Evolutionary conservation across 208 protist species (phyloP).

Genomic region (Leishmania gerbilli): DNA sequence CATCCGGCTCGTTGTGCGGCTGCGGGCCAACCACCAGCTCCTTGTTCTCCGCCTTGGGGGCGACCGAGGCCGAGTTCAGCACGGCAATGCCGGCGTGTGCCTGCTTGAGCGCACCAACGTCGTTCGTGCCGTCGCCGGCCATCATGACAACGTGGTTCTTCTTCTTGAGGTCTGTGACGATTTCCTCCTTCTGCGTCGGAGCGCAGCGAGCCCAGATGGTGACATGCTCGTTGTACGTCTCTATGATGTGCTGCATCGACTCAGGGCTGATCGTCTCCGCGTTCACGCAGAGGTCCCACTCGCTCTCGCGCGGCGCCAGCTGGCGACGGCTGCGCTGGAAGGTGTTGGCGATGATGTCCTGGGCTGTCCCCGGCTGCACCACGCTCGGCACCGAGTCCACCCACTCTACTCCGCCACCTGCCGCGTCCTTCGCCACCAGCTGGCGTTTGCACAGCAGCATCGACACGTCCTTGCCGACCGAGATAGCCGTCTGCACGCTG

Average conservation of each 20-base stretch:
- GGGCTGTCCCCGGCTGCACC: conserved; percentile 20
- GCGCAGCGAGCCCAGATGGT: conserved; percentile 91
- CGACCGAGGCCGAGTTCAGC: conserved; percentile 87
- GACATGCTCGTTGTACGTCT: conserved; percentile 77
- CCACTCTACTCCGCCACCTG: conserved; percentile 52
- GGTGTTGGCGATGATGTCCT: conserved; percentile 52
- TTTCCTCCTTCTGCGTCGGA: conserved; percentile 89
- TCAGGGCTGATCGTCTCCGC: conserved; percentile 55
- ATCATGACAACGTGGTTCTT: conserved; percentile 91
- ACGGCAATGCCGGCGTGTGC: conserved; percentile 98
- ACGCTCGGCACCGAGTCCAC: conserved; percentile 55
- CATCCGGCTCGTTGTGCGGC: conserved; percentile 87
- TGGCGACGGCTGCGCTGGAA: conserved; percentile 55
- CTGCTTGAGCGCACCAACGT: conserved; percentile 99
- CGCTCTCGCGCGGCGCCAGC: conserved; percentile 34
- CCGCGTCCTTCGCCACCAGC: conserved; percentile 49
- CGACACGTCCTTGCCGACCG: conserved; percentile 93
- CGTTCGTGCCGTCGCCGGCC: conserved; percentile 95
- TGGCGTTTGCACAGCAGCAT: conserved; percentile 77
- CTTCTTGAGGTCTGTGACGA: conserved; percentile 88
- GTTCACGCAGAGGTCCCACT: conserved; percentile 90
- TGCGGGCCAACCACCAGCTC: conserved; percentile 51
- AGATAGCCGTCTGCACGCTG: conserved; percentile 96
- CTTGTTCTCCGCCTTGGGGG: conserved; percentile 32
- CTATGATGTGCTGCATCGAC: conserved; percentile 50